Evolutionary conservation across 2,329 filamentous ascomycete species (phyloP).

Genomic region (Penicillium sp.): DNA sequence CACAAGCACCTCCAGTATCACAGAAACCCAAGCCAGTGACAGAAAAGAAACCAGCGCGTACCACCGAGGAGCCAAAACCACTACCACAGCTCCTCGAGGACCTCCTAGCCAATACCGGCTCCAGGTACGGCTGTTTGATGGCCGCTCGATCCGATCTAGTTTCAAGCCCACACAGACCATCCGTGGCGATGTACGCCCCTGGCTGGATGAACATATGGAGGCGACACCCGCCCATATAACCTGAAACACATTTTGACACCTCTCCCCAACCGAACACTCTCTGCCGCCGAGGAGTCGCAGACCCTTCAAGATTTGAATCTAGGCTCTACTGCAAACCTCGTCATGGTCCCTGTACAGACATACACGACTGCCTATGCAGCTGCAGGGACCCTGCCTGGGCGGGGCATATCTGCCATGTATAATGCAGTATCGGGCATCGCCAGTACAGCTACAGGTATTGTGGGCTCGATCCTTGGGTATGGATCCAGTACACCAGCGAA

Average conservation of each 20-base stretch:
- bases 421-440: constrained; percentile 42
- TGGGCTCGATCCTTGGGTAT: constrained; percentile 45
- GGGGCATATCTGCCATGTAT: constrained; percentile 40
- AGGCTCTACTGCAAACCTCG: constrained; percentile 72
- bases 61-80: constrained; percentile 9
- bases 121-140: constrained; percentile 79
- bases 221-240: constrained; percentile 62
- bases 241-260: constrained; percentile 82
- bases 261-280: constrained; percentile 67
- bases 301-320: constrained; percentile 65
- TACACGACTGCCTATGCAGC: constrained; percentile 56
- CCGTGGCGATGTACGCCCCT: constrained; percentile 62
- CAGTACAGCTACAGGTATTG: constrained; percentile 38
- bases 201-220: constrained; percentile 63
- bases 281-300: constrained; percentile 66
- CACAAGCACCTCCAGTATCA: constrained; percentile 6
- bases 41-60: constrained; percentile 5
- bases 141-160: constrained; percentile 66
- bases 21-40: constrained; percentile 5
- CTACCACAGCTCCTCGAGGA: constrained; percentile 12
- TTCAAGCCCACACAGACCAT: constrained; percentile 64
- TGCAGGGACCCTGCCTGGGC: constrained; percentile 35
- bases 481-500: constrained; percentile 21
- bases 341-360: constrained; percentile 66
- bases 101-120: constrained; percentile 52